Evolutionary conservation across 768 basidiomycete species (phyloP).

Genomic region (Termitomyces eurrhizus): DNA sequence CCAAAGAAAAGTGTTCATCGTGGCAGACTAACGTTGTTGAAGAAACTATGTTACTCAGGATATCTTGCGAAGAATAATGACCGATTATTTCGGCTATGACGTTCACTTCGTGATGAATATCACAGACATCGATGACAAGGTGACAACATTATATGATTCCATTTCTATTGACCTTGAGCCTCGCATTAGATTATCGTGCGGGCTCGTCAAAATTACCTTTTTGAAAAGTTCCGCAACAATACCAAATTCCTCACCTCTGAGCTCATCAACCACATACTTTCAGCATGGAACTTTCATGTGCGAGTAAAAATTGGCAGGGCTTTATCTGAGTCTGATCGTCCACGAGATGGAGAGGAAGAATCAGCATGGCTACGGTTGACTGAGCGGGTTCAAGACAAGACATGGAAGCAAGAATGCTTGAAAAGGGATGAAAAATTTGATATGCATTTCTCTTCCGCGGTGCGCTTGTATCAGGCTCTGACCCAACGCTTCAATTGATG

Average conservation of each 20-base stretch:
- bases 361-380: constrained; percentile 52
- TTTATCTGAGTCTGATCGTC: constrained; percentile 47
- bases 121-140: constrained; percentile 99
- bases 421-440: constrained; percentile 89
- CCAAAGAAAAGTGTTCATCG: background rate
- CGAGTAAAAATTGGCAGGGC: constrained; percentile 61
- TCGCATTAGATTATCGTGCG: constrained; percentile 80
- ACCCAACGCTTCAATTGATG: constrained; percentile 14
- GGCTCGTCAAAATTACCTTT: constrained; percentile 75
- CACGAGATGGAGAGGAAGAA: constrained; percentile 46
- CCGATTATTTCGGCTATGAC: constrained; percentile 96
- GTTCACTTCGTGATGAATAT: constrained; percentile 99
- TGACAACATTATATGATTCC: constrained; percentile 27
- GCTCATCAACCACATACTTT: constrained; percentile 52
- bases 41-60: constrained; percentile 98
- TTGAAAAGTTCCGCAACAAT: constrained; percentile 57
- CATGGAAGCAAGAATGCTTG: constrained; percentile 69
- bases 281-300: constrained; percentile 67
- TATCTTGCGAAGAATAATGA: constrained; percentile 82
- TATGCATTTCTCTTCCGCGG: constrained; percentile 81
- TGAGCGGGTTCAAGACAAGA: constrained; percentile 44
- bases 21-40: constrained; percentile 8
- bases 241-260: constrained; percentile 50
- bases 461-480: constrained; percentile 33
- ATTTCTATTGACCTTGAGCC: constrained; percentile 2